A percentile compares a stretch with the other conserved stretches of the same genome.
Conservation (phyloP, 2,329 filamentous ascomycete genomes). For the Ophiostoma populinum region DNA sequence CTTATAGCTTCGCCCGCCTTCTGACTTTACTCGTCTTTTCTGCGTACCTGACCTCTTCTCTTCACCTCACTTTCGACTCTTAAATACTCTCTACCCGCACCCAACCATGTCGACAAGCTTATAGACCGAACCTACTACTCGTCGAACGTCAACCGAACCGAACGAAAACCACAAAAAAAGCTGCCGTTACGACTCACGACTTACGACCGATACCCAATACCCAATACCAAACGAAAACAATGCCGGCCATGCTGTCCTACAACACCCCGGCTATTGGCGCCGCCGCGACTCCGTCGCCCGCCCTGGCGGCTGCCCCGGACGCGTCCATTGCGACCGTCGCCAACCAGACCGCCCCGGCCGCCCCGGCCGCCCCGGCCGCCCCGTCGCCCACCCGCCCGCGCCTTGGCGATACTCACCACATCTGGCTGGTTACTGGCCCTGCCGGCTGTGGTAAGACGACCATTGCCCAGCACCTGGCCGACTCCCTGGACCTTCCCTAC, state of each 20-base stretch:
- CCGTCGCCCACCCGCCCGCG: background rate
- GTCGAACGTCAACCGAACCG: too few relatives aligned
- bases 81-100: too few relatives aligned
- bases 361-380: background rate
- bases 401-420: constrained; percentile 33
- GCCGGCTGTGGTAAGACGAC: constrained; percentile 69
- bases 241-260: constrained; percentile 6
- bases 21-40: too few relatives aligned
- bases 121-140: too few relatives aligned
- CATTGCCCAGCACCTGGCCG: constrained; percentile 47
- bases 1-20: too few relatives aligned
- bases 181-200: background rate
- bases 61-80: too few relatives aligned
- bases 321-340: background rate
- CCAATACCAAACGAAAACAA: too few relatives aligned
- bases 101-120: too few relatives aligned
- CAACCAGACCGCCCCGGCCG: background rate
- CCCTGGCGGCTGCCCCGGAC: background rate
- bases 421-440: constrained; percentile 66
- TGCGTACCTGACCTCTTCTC: too few relatives aligned
- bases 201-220: too few relatives aligned
- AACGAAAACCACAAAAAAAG: too few relatives aligned
- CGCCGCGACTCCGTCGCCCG: background rate
- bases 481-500: constrained; percentile 47
- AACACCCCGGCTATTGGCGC: constrained; percentile 2